Base-by-base conservation (phyloP, 1,284 basidiomycete species). In the Ustilago esculenta region DNA sequence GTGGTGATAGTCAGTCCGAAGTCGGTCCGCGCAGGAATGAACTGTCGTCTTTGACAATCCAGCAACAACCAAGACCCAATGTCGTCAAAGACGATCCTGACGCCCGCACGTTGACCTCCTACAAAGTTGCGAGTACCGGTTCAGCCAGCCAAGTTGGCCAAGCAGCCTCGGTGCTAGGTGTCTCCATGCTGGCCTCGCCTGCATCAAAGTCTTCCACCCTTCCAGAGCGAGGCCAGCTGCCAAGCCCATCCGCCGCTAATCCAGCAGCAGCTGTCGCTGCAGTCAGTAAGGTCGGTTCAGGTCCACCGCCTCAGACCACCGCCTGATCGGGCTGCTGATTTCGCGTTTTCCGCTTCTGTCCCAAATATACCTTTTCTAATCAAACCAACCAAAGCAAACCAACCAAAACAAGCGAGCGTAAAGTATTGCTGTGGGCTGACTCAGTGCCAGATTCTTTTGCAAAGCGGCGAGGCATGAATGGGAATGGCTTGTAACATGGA, bases 71-170 rank as follows among this genome's bases (percentile, higher is more conserved):
- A 4, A 64, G 36, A 24, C 25, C 54, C 12, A 46, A 12, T 17
- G 24, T 25, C 3, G 29, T 58, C 42, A 65, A 65, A 17, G 50
- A 48, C 6, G 61, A 65, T n/a, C 37, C 61, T 15, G 61, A 65
- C 27, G 39, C 14, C 12, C 46, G 40, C 5, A 6, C 45, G 3
- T 14, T 43, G n/a, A 21, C 32, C 6, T 11, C 30, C 2, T 23
- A 48, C 37, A 42, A 21, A 15, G n/a, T 11, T 2, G 12, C 45
- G 12, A 21, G 39, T 4, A 18, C 39, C 3, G 47, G 36, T 8
- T 15, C 39, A 20, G 33, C 18, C n/a, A 20, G 6, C 21, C 5
- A 27, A 10, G 11, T 32, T 11, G n/a, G 27, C 10, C n/a, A n/a
- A 18, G 11, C 32, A 21, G 5, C 39, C 8, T 49, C 46, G 6